Evolutionary conservation across 306 rosid species (phyloP).

Genomic region (Geum urbanum): DNA sequence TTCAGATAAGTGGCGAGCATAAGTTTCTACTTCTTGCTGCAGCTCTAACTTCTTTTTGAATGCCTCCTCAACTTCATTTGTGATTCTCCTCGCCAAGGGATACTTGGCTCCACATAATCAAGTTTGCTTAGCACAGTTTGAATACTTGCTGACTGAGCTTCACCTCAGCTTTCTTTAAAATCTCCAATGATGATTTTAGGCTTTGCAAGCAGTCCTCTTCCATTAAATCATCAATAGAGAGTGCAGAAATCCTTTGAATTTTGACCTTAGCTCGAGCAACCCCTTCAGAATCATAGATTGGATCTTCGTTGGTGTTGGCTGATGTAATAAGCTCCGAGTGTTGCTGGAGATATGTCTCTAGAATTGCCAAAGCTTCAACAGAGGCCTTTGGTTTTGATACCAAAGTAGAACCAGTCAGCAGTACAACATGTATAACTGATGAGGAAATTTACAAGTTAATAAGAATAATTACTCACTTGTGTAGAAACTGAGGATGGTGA

Average conservation of each 20-base stretch:
- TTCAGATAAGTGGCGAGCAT: background rate
- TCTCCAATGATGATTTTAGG: background rate
- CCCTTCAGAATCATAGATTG: background rate
- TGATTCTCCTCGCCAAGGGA: background rate
- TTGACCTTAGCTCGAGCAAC: background rate
- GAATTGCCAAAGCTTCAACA: background rate
- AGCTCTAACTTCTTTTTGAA: background rate
- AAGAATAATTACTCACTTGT: background rate
- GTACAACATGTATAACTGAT: background rate
- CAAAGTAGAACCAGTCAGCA: background rate
- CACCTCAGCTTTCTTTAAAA: background rate
- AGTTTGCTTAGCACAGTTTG: background rate
- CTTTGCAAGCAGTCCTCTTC: background rate
- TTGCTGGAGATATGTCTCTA: background rate
- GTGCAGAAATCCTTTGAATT: background rate
- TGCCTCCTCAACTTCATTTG: background rate
- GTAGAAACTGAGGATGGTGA: background rate
- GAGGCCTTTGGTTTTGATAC: background rate
- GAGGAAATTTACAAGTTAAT: background rate
- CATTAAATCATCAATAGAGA: constrained; percentile 12
- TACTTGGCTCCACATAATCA: background rate
- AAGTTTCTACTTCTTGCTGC: background rate
- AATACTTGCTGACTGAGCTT: background rate
- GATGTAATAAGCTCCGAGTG: background rate
- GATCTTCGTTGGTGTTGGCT: background rate